These are phyloP conservation scores for Clitopilus passeckerianus DNA, from an alignment of 768 basidiomycete genomes.

Conservation along the genomic window DNA sequence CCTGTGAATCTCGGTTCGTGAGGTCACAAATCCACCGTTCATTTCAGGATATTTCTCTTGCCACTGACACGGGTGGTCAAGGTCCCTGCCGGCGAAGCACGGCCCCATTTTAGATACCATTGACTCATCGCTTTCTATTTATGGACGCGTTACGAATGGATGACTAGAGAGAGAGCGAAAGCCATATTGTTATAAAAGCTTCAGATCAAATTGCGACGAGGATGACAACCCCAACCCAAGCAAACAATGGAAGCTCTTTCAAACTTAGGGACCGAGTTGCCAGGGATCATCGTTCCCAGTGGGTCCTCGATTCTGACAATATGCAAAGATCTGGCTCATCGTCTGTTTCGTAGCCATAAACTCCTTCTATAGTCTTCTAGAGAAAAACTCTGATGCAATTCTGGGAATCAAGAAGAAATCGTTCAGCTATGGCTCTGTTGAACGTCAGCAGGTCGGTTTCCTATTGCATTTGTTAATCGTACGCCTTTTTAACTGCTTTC, in stretches of 20 bases:
- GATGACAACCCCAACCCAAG: not conserved
- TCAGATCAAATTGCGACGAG: not conserved
- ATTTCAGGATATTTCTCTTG: too few species aligned
- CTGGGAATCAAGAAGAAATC: conserved; percentile 42
- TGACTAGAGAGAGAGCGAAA: too few species aligned
- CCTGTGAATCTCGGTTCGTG: too few species aligned
- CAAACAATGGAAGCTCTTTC: not conserved
- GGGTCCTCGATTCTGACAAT: conserved; percentile 18
- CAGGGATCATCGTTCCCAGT: not conserved
- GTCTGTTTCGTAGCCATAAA: conserved; percentile 32
- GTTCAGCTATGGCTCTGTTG: conserved; percentile 50
- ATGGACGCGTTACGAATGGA: too few species aligned
- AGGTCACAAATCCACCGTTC: too few species aligned
- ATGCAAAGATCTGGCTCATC: not conserved
- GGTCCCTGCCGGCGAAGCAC: too few species aligned
- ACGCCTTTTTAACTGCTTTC: not conserved
- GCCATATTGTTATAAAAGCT: not conserved
- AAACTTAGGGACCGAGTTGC: not conserved
- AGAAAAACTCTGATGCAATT: conserved; percentile 42
- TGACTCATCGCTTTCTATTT: too few species aligned
- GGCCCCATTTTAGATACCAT: too few species aligned
- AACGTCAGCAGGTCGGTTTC: conserved; percentile 44
- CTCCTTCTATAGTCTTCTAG: conserved; percentile 46
- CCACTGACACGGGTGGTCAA: too few species aligned
- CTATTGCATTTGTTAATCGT: not conserved